Conservation (phyloP, 352 stramenopile genomes). For the Globisporangium yorkense region DNA sequence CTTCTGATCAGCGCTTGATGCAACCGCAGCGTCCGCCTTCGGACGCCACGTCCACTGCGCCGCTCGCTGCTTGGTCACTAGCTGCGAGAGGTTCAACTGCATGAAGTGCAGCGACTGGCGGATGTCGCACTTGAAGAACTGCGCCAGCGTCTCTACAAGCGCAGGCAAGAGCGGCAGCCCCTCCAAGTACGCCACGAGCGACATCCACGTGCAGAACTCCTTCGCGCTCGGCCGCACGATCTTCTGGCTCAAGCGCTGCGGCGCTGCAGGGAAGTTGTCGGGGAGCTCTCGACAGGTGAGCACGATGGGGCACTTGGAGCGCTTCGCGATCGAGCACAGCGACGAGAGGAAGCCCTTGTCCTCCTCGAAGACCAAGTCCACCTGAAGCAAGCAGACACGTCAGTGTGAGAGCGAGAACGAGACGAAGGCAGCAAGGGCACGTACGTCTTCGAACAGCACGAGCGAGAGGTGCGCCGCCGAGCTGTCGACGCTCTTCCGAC, state of each 20-base stretch:
- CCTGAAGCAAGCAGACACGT: constrained; percentile 6
- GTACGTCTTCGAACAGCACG: constrained; percentile 80
- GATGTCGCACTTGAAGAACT: constrained; percentile 61
- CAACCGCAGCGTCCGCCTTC: not conserved
- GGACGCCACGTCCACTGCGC: constrained; percentile 16
- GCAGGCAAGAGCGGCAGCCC: constrained; percentile 26
- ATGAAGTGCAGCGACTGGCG: constrained; percentile 69
- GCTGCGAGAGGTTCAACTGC: constrained; percentile 32
- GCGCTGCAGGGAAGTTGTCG: constrained; percentile 47
- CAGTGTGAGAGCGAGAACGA: not conserved
- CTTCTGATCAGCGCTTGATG: too few relatives aligned
- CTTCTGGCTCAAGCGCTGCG: constrained; percentile 31
- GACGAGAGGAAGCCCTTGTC: constrained; percentile 74
- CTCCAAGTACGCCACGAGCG: constrained; percentile 56
- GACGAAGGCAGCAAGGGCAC: constrained; percentile 5
- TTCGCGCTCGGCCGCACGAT: constrained; percentile 35
- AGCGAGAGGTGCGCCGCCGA: constrained; percentile 54
- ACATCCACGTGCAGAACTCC: constrained; percentile 67
- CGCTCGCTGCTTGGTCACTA: constrained; percentile 8
- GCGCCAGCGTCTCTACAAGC: constrained; percentile 35
- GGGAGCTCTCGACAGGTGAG: constrained; percentile 61
- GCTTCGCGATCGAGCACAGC: constrained; percentile 70
- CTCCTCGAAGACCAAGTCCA: constrained; percentile 75
- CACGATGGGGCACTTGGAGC: constrained; percentile 77
- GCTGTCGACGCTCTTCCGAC: constrained; percentile 31